Conservation (phyloP, 805 yeast genomes). For the Lachancea sp. region DNA sequence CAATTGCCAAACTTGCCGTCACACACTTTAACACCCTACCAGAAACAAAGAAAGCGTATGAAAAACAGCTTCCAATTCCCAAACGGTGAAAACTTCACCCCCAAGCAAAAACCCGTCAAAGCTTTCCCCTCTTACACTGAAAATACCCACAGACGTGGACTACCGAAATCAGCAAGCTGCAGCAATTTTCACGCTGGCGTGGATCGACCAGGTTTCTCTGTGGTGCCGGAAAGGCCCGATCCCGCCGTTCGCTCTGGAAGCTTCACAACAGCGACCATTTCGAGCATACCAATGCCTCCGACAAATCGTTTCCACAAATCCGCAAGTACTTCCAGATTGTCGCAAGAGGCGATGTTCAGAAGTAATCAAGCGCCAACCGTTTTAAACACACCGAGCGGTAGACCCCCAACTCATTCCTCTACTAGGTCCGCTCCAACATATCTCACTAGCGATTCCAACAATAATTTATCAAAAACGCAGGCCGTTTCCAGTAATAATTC, state of each 20-base stretch:
- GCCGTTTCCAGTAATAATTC: constrained; percentile 12
- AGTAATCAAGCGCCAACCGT: neutral
- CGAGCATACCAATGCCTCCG: neutral
- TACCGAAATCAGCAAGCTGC: constrained; percentile 8
- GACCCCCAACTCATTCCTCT: constrained; percentile 1
- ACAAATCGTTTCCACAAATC: neutral
- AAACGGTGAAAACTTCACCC: constrained; percentile 32
- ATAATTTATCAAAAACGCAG: constrained; percentile 9
- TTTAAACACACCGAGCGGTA: neutral
- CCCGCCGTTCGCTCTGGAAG: neutral
- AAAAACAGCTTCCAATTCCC: constrained; percentile 26
- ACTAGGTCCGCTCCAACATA: constrained; percentile 1
- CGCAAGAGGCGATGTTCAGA: neutral
- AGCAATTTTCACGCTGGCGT: constrained; percentile 2
- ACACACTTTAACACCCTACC: constrained; percentile 24
- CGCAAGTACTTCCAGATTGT: constrained; percentile 3
- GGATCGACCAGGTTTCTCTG: neutral
- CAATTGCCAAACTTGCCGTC: neutral
- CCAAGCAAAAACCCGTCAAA: constrained; percentile 13
- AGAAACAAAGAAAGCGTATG: constrained; percentile 28
- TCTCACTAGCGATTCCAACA: constrained; percentile 1
- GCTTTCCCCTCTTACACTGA: neutral
- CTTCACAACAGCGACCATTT: neutral
- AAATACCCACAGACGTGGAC: neutral
- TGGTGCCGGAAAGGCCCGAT: neutral